Base-by-base conservation (phyloP, 306 rosid species). In the Cajanus cajan region DNA sequence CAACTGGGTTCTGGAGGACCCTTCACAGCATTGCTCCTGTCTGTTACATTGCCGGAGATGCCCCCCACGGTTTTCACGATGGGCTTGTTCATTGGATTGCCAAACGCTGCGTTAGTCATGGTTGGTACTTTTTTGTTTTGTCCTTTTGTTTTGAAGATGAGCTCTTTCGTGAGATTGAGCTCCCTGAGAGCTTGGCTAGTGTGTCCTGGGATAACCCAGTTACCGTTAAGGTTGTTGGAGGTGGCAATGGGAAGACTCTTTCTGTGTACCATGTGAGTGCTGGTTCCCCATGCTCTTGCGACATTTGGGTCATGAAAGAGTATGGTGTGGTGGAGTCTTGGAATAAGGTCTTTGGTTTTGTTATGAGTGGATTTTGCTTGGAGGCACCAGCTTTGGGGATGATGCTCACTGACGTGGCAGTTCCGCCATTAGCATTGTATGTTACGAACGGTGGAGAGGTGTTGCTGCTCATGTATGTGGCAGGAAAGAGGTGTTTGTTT, bases 281-380 rank as follows among this genome's bases (percentile, higher is more conserved):
- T 71, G 15, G 10, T 6, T 69, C 12, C 8, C 68, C 78, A 5
- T 28, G 36, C 21, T 16, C 31, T 40, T 50, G 64, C 57, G 44
- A 66, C 13, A 72, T 78, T 12, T 83, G 86, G 86, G 59, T 78
- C 7, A 83, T 83, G 86, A 83, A 73, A 52, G 86, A 83, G 15
- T 83, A 83, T 39, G 83, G 77, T 33, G 66, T 55, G 40, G 73
- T 36, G 50, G 72, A 50, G 9, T 83, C 86, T 21, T 83, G 86
- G 86, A 78, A 13, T 14, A 78, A 74, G 65, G 31, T 74, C 4
- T 74, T 55, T 45, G 2, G 37, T 22, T 81, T 74, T 16, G 4
- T 13, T 47, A 14, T 74, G 14, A 54, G 0, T 14, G 76, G 65
- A 4, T 74, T 67, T 74, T 5, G n/a, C 57, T 33, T 68, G n/a